Conservation (phyloP, 441 rosid genomes). For the Macaranga tanarius region DNA sequence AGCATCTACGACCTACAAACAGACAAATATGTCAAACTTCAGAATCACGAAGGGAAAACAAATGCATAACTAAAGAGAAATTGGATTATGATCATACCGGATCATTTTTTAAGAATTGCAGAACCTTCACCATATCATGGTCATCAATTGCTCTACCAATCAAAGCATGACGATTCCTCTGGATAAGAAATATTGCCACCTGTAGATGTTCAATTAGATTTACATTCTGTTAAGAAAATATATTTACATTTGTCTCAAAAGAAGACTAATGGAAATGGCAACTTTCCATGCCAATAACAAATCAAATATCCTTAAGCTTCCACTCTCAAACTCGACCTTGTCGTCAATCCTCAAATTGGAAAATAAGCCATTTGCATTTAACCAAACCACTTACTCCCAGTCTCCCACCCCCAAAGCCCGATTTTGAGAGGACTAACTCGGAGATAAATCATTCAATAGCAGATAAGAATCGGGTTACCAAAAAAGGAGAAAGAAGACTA, state of each 20-base stretch:
- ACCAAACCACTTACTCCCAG: background rate
- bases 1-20: conserved; percentile 86
- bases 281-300: background rate
- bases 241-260: background rate
- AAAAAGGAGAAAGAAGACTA: background rate
- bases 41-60: conserved; percentile 3
- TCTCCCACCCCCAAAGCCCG: too few species aligned
- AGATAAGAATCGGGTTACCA: too few species aligned
- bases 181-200: conserved; percentile 99
- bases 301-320: background rate
- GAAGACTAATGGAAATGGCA: background rate
- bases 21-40: conserved; percentile 15
- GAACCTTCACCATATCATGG: conserved; percentile 94
- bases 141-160: conserved; percentile 99
- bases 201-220: conserved; percentile 29
- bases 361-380: background rate
- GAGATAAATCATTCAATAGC: too few species aligned
- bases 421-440: too few species aligned
- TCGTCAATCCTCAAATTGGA: background rate
- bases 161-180: conserved; percentile 95
- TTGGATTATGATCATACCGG: conserved; percentile 54
- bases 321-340: background rate
- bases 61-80: conserved; percentile 3
- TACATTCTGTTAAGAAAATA: background rate
- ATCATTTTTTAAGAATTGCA: conserved; percentile 72